Base-by-base conservation (phyloP, 371 early-diverging fungal species). In the Furculomyces boomerangus region DNA sequence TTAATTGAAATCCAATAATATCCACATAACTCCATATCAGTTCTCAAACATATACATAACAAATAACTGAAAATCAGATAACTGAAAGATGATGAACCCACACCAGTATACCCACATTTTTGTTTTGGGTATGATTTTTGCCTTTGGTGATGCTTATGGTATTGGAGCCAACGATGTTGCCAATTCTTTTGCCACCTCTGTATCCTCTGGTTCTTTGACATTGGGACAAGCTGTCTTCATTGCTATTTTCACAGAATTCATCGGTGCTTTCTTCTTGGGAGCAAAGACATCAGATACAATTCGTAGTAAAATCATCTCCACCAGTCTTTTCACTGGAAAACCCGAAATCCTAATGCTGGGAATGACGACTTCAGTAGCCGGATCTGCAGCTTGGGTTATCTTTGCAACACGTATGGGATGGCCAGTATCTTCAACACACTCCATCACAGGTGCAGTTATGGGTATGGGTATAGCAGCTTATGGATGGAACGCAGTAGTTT, bases 111-210 rank as follows among this genome's bases (percentile, higher is more conserved):
- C 84, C 13, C 86, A 79, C 72, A 74, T 90, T 30, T 86, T 89
- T 63, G 84, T 68, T 30, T 59, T 88, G 22, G 78, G 76, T 53
- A 68, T 85, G 60, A 64, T 81, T 32, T 71, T 79, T 25, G 75
- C 83, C 31, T 77, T 80, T 56, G 48, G 68, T 26, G 84, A 84
- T 58, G 83, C 81, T 30, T 80, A 65, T 54, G 76, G 81, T 56
- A 81, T 84, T 52, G 89, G 90, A 59, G 88, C 91, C 35, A 90
- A 90, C 66, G 91, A 90, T 68, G 90, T 90, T 13, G 81, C 90
- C 61, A 89, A 90, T 61, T 75, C 86, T 2, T 90, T 88, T 60
- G 84, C 89, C 31, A 84, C 86, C n/a, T 84, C 89, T 18, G 86
- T 89, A 44, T 81, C 81, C 18, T 84, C 90, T 1, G 80, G 84